Conservation (phyloP, 257 asterid species). For the Vinca minor region DNA sequence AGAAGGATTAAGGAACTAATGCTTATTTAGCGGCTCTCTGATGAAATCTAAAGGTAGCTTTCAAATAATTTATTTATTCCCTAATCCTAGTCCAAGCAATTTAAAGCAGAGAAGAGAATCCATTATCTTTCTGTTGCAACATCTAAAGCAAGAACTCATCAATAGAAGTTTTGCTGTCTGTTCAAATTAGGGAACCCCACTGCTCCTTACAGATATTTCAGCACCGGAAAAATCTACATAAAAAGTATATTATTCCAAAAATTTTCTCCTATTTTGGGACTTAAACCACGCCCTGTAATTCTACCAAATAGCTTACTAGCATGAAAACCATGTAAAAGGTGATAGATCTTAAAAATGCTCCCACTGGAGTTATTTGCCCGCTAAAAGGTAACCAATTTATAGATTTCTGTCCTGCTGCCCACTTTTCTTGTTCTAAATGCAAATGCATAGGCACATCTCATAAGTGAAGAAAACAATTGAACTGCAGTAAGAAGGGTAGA, state of each 20-base stretch:
- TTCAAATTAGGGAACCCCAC: neutral
- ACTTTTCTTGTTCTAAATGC: too few species aligned
- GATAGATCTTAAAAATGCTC: too few species aligned
- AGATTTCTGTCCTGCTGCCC: too few species aligned
- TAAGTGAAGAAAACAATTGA: neutral
- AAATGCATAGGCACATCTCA: neutral
- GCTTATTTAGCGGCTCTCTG: neutral
- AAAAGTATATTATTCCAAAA: neutral
- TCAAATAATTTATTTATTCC: neutral
- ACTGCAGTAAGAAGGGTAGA: neutral
- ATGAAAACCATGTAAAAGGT: too few species aligned
- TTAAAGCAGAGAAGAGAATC: neutral
- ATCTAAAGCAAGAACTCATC: neutral
- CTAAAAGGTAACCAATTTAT: neutral
- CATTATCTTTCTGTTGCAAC: neutral
- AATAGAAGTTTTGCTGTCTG: neutral
- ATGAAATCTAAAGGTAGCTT: neutral
- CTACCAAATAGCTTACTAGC: neutral
- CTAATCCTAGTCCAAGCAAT: slow-evolving; percentile 2
- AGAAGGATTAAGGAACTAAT: neutral
- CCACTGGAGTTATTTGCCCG: neutral
- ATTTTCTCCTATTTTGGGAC: neutral
- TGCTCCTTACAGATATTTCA: neutral
- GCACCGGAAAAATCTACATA: neutral
- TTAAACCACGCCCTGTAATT: neutral